A percentile compares a stretch with the other conserved stretches of the same genome.
These are phyloP conservation scores for Closterium sp. DNA, from an alignment of 139 green algal species.

Conservation along the genomic window DNA sequence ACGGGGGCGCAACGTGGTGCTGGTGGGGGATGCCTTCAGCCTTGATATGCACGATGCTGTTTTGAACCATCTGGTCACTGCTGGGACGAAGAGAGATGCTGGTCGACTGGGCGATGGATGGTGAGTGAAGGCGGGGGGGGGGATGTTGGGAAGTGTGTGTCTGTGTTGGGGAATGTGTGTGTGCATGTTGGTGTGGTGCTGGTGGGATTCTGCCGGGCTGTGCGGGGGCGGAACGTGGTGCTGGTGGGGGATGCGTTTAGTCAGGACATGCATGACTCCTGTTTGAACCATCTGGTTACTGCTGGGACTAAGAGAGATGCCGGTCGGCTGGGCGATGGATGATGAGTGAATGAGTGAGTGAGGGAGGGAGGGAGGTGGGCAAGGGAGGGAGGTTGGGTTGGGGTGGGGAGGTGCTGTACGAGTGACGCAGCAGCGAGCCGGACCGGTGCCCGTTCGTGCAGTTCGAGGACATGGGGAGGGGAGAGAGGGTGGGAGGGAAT, in stretches of 20 bases:
- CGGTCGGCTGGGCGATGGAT: too few relatives aligned
- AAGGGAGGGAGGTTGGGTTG: background rate
- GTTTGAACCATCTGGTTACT: too few relatives aligned
- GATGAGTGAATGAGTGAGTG: too few relatives aligned
- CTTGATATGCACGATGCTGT: slow-evolving; percentile 17
- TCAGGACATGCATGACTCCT: too few relatives aligned
- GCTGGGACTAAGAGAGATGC: too few relatives aligned
- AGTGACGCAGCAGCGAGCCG: background rate
- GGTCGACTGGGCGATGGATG: background rate
- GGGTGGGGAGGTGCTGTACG: background rate
- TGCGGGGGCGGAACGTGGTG: slow-evolving; percentile 24
- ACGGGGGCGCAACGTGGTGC: slow-evolving; percentile 13
- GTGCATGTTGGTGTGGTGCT: slow-evolving; percentile 1
- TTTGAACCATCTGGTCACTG: slow-evolving; percentile 12
- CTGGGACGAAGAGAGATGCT: background rate
- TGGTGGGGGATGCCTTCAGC: slow-evolving; percentile 23
- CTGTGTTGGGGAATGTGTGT: too few relatives aligned
- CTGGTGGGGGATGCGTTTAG: slow-evolving; percentile 18
- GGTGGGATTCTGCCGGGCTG: too few relatives aligned
- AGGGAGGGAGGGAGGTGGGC: background rate
- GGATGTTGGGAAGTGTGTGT: background rate
- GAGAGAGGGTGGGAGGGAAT: too few relatives aligned
- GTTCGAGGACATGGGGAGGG: too few relatives aligned
- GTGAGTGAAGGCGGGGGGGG: background rate
- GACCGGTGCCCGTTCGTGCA: background rate